Conservation (phyloP, 768 basidiomycete species). For the Podaxis rugospora region DNA sequence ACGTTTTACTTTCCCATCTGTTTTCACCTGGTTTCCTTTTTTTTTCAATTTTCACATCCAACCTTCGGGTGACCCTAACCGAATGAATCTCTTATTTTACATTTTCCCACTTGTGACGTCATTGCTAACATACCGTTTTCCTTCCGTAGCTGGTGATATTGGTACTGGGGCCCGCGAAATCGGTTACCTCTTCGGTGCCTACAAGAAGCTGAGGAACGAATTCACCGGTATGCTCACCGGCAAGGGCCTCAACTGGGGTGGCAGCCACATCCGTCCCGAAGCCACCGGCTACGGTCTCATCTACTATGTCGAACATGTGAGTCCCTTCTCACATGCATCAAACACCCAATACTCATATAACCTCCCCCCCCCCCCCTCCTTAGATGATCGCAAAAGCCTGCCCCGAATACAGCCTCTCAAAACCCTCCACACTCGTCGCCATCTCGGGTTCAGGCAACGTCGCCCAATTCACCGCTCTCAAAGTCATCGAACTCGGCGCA, state of each 20-base stretch:
- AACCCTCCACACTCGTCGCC: constrained; percentile 44
- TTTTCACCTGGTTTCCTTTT: too few species aligned
- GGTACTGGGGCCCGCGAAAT: constrained; percentile 75
- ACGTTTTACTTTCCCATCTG: constrained; percentile 8
- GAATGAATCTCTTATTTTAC: too few species aligned
- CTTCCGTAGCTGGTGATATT: constrained; percentile 53
- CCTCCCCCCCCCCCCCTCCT: too few species aligned
- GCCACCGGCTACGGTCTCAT: constrained; percentile 72
- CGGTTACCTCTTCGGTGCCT: constrained; percentile 73
- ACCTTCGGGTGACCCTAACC: not conserved
- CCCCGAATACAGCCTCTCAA: constrained; percentile 49
- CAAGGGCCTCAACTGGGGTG: constrained; percentile 67
- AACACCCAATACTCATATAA: not conserved
- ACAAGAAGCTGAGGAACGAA: constrained; percentile 72
- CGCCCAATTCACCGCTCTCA: constrained; percentile 70
- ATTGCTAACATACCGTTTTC: not conserved
- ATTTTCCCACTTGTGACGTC: too few species aligned
- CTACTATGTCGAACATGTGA: constrained; percentile 71
- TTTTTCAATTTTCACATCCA: constrained; percentile 1
- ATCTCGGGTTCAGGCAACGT: constrained; percentile 73
- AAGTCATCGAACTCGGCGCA: constrained; percentile 73
- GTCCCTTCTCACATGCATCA: constrained; percentile 17
- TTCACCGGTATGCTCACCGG: constrained; percentile 69
- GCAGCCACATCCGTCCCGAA: constrained; percentile 70
- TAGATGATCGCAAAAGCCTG: constrained; percentile 55